A percentile compares a stretch with the other conserved stretches of the same genome.
Conservation (phyloP, 1,284 basidiomycete species). For the Ceratobasidium theobromae region DNA sequence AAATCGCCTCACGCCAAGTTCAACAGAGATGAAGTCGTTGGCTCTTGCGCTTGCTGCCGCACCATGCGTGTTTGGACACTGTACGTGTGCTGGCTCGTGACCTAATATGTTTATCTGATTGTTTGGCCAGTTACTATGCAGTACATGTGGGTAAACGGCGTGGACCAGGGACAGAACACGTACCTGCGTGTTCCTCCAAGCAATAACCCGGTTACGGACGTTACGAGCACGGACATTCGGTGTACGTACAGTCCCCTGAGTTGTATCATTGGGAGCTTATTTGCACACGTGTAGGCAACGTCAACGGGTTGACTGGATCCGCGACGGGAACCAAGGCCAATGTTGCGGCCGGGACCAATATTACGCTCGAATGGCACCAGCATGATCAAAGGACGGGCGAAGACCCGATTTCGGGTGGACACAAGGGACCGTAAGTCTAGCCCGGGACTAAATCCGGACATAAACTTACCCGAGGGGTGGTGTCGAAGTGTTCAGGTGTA, state of each 20-base stretch:
- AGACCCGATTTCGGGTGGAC: conserved; percentile 54
- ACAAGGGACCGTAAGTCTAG: conserved; percentile 53
- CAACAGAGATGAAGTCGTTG: conserved; percentile 14
- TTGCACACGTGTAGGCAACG: conserved; percentile 42
- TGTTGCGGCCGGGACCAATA: conserved; percentile 48
- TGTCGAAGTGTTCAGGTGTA: conserved; percentile 44
- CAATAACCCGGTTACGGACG: conserved; percentile 57
- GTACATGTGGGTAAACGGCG: conserved; percentile 54
- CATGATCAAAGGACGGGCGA: conserved; percentile 56
- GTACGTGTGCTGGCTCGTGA: neutral
- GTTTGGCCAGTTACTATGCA: conserved; percentile 50
- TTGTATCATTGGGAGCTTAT: neutral
- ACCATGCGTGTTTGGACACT: conserved; percentile 23
- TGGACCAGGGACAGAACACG: conserved; percentile 51
- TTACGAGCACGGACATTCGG: conserved; percentile 50
- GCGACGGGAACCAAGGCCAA: conserved; percentile 45
- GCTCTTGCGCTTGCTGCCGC: conserved; percentile 4
- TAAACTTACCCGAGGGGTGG: neutral
- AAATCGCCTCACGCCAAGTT: neutral
- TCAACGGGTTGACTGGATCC: conserved; percentile 50
- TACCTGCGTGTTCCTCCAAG: conserved; percentile 53
- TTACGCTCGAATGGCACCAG: conserved; percentile 52
- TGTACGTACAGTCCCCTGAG: conserved; percentile 43
- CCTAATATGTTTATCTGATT: neutral
- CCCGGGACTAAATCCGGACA: neutral